phyloP scores from a whole-genome alignment of 306 rosid species.

The Lathyrus sativus region DNA sequence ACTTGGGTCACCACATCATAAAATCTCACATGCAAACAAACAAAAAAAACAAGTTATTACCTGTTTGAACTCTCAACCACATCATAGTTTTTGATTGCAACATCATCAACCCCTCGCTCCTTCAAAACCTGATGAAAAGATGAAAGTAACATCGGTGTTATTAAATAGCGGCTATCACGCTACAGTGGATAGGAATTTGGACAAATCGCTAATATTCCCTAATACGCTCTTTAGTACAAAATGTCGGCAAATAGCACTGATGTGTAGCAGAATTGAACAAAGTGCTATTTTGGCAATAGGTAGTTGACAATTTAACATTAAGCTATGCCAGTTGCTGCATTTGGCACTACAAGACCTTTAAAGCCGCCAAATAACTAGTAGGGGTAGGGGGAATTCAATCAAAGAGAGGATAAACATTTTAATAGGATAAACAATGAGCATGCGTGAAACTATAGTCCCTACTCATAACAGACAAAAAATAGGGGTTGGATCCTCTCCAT shows the following conservation, averaged over 20 bases:
- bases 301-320: neutral
- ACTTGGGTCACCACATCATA: constrained; percentile 21
- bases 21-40: neutral
- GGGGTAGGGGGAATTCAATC: neutral
- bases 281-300: neutral
- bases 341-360: constrained; percentile 16
- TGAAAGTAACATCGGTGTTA: neutral
- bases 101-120: constrained; percentile 84
- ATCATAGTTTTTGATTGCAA: constrained; percentile 53
- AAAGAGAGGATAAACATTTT: neutral
- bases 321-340: neutral
- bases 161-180: neutral
- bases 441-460: neutral
- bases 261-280: neutral
- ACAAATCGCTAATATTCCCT: neutral
- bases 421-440: neutral
- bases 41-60: constrained; percentile 43
- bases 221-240: neutral
- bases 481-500: constrained; percentile 2
- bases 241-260: neutral
- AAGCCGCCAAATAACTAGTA: constrained; percentile 14
- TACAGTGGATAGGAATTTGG: neutral
- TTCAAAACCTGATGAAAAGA: constrained; percentile 75
- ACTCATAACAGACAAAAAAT: neutral
- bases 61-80: constrained; percentile 61